Percentiles rank a stretch among this genome's conserved stretches.
These are phyloP conservation scores for Eudorina sp. DNA, from an alignment of 139 green algal genomes.

Conservation along the genomic window DNA sequence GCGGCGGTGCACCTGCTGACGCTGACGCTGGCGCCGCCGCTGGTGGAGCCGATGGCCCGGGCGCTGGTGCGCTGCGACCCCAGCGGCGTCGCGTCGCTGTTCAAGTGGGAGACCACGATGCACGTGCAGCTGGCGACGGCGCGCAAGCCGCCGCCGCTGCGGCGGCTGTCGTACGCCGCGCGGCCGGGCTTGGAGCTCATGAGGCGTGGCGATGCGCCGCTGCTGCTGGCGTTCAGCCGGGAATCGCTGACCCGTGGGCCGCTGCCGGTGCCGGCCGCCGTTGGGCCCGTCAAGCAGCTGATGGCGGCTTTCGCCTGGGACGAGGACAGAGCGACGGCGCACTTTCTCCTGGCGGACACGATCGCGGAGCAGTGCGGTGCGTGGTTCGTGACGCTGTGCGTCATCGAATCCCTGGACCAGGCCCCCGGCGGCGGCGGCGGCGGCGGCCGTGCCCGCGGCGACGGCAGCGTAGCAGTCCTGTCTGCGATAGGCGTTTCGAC, in stretches of 20 bases:
- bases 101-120: slow-evolving; percentile 51
- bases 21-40: not conserved
- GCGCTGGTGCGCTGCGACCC: slow-evolving; percentile 25
- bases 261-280: not conserved
- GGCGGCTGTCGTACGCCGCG: slow-evolving; percentile 15
- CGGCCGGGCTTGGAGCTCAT: slow-evolving; percentile 1
- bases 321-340: slow-evolving; percentile 27
- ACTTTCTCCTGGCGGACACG: slow-evolving; percentile 34
- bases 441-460: not conserved
- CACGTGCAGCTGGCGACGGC: slow-evolving; percentile 2
- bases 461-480: not conserved
- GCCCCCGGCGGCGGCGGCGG: not conserved
- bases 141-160: not conserved
- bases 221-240: slow-evolving; percentile 52
- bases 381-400: slow-evolving; percentile 49
- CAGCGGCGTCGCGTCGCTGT: slow-evolving; percentile 28
- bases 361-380: not conserved
- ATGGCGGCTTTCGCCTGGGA: slow-evolving; percentile 48
- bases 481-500: not conserved
- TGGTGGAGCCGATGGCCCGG: not conserved
- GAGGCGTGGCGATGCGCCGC: not conserved
- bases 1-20: slow-evolving; percentile 9
- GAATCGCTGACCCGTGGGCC: not conserved
- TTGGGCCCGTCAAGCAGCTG: slow-evolving; percentile 43
- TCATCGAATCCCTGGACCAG: not conserved